Evolutionary conservation across 345 rosid species (phyloP), one percentile per base, ranked within the genome.

Genomic region (Tarenaya hassleriana): DNA sequence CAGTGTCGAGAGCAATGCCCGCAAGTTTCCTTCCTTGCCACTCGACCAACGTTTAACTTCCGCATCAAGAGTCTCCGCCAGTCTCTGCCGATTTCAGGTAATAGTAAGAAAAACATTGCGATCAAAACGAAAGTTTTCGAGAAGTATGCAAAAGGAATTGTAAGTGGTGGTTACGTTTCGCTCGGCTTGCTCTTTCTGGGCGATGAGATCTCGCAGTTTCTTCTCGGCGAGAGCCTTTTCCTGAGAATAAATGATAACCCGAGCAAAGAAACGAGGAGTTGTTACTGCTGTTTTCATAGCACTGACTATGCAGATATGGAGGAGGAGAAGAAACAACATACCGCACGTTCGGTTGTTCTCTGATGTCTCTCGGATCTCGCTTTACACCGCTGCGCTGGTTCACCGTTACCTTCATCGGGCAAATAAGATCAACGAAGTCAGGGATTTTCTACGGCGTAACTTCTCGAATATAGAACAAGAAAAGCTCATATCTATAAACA

Each of bases 191-290:
- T 87, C 98, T 66, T 79, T 81, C 71, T 82, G 88, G 51, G 74
- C 84, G 62, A 80, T 81, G 57, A 76, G 81, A 68, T 91, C 98
- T 4, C 77, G 86, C 77, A 67, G 75, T 47, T 82, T 91, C 85
- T 87, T 91, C 84, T 91, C 98, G 43, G 84, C 90, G 50, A 91
- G 95, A 66, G 90, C 95, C 63, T 84, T 86, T 39, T 80, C 92
- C 98, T 91, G 87, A 61, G n/a, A 82, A 77, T 16, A 24, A n/a
- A 45, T 34, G 34, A 31, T 39, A 62, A 41, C 66, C 48, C 38
- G 51, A 29, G 37, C 10, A n/a, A 46, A 58, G n/a, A 59, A 20
- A 21, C 41, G 11, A 58, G 62, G 5, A 24, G 21, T 19, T 52
- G 49, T 17, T 64, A 34, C n/a, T 58, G 38, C 44, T 18, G 39